Evolutionary conservation across 2,329 filamentous ascomycete species (phyloP), one percentile per base, ranked within the genome.

Genomic region (Zopfia rhizophila): DNA sequence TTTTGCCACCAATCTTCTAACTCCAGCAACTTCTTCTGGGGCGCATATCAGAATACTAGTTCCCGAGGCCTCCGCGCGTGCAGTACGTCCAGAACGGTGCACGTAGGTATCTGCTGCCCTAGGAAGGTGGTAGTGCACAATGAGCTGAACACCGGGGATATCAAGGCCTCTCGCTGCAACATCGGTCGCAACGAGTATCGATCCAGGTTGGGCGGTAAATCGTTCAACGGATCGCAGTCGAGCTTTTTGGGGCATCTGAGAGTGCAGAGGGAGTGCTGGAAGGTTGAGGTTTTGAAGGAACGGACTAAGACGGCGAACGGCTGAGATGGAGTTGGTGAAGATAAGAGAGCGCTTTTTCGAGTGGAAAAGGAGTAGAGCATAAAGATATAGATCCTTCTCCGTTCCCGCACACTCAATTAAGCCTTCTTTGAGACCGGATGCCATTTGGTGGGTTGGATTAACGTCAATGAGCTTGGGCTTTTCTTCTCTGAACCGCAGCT

Each of bases 341-440:
- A 99, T 85, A 3, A 99, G 79, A 0, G 90, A 91, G 22, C 92
- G 88, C 25, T 87, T 83, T 35, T 87, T 87, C 1, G 90, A 86
- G 66, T 96, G 89, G 45, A 96, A 84, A 2, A 97, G 81, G 0
- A 97, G 80, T 7, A 96, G 79, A 0, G 91, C 83, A 73, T 99
- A 99, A 28, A 97, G 86, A 57, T 93, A 97, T 7, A 99, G 84
- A 70, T 99, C 94, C 83, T 99, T 99, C 68, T 99, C 94, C 74
- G 91, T 92, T 5, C 91, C 90, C 27, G 85, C 88, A 64, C 94
- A 99, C 73, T 97, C 91, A 21, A 99, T 84, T 28, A 99, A 80
- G 0, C 92, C 92, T 75, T 99, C 94, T 53, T 88, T 90, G 5
- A 99, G 78, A 2, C 86, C 84, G 13, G 87, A 81, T 0, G 94